A percentile compares a stretch with the other conserved stretches of the same genome.
Conservation (phyloP, 1,284 basidiomycete genomes). For the Peniophora sp. region DNA sequence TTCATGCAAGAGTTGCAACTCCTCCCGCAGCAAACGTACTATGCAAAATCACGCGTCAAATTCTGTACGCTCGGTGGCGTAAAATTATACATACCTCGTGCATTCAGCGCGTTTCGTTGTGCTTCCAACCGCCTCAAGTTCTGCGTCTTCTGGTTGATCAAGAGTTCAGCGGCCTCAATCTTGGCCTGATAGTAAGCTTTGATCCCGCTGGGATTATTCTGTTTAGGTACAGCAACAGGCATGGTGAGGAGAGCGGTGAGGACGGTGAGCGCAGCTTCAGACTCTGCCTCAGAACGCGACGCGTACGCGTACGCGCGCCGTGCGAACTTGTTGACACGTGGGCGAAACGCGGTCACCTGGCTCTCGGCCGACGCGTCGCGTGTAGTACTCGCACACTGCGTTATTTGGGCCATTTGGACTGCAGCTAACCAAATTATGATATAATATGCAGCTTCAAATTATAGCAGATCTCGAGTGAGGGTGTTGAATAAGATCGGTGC, state of each 20-base stretch:
- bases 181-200: conserved; percentile 95
- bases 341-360: too few relatives aligned
- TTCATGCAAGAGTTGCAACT: conserved; percentile 92
- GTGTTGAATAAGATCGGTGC: too few relatives aligned
- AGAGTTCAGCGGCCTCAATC: conserved; percentile 87
- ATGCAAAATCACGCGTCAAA: neutral
- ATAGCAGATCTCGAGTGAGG: too few relatives aligned
- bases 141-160: conserved; percentile 95
- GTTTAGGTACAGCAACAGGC: conserved; percentile 41
- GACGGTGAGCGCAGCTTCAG: conserved; percentile 2
- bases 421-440: too few relatives aligned
- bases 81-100: conserved; percentile 56
- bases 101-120: conserved; percentile 94
- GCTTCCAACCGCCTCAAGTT: conserved; percentile 94
- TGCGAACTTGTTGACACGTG: neutral
- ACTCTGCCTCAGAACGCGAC: conserved; percentile 2
- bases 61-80: too few relatives aligned
- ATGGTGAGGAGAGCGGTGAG: conserved; percentile 23
- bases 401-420: too few relatives aligned
- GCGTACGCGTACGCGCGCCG: conserved; percentile 10
- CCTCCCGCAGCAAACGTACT: conserved; percentile 88
- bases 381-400: too few relatives aligned
- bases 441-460: too few relatives aligned
- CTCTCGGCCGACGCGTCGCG: too few relatives aligned
- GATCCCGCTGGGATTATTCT: conserved; percentile 52